Evolutionary conservation across 371 early-diverging fungal species (phyloP).

Genomic region (Mortierella sp.): DNA sequence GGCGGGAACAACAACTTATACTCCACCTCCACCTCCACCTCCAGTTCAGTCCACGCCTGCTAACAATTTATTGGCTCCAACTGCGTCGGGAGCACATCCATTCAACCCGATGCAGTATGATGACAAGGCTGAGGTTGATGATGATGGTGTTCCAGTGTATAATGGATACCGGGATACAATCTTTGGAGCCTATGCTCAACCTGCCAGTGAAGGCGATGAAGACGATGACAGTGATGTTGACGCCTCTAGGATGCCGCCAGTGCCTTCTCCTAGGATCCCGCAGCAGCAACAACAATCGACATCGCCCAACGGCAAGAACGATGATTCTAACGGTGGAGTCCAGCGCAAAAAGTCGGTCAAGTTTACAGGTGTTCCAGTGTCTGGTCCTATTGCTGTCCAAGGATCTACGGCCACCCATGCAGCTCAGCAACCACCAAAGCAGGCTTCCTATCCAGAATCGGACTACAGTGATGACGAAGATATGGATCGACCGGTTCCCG

Average conservation of each 20-base stretch:
- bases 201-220: constrained; percentile 25
- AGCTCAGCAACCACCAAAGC: constrained; percentile 11
- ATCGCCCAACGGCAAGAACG: background rate
- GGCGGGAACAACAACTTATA: background rate
- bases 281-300: constrained; percentile 6
- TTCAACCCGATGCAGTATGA: constrained; percentile 37
- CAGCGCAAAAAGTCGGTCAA: constrained; percentile 48
- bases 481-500: background rate
- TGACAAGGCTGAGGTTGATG: constrained; percentile 44
- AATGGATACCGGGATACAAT: constrained; percentile 47
- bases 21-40: background rate
- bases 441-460: constrained; percentile 10
- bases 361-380: constrained; percentile 26
- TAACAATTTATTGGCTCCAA: background rate
- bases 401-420: background rate
- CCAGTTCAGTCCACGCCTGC: constrained; percentile 16
- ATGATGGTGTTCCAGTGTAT: constrained; percentile 29
- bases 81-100: constrained; percentile 9
- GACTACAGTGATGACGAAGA: constrained; percentile 16
- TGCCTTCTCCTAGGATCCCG: constrained; percentile 20
- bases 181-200: constrained; percentile 37
- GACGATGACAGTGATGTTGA: constrained; percentile 19
- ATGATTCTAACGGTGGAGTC: constrained; percentile 8
- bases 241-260: background rate
- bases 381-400: constrained; percentile 19